Evolutionary conservation across 2,329 filamentous ascomycete species (phyloP), one percentile per base, ranked within the genome.

Genomic region (Gnomoniopsis smithogilvyi): DNA sequence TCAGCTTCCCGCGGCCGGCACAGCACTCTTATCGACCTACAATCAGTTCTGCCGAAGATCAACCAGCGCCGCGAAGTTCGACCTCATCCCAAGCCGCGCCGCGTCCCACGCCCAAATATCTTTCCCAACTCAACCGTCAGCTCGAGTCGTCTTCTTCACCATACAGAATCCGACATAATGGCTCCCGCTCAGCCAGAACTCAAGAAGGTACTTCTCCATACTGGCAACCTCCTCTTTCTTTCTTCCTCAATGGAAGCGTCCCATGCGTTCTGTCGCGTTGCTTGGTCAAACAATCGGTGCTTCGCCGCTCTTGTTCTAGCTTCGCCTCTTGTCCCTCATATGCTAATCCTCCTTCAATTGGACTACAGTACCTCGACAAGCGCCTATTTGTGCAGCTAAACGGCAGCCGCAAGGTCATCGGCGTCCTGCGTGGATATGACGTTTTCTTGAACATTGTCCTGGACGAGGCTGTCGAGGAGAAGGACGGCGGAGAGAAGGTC

Each of bases 361-460:
- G 22, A 54, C 52, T 69, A 45, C 24, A 99, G 95, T 99, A 99
- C 78, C 92, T 99, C 78, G 95, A 99, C 83, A 99, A 99, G 86
- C 86, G 94, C 78, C 85, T 99, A 72, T 96, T 97, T 76, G 92
- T 98, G 66, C 94, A 99, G 76, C 81, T 99, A 56, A 99, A 99
- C 77, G 95, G 95, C 71, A 96, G 93, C 76, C 90, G 95, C 74
- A 98, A 96, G 78, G 94, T 99, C 63, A 92, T 96, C 74, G 95
- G 96, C 58, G 85, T 96, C 54, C 84, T 99, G 60, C 88, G 95
- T 65, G 95, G 95, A 61, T 99, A 98, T 76, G 95, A 99, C 86
- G 95, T 98, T 63, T 99, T 98, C 79, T 81, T 99, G 71, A 99
- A 99, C 78, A 92, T 99, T 71, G 95, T 99, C 47, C 85, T 99